phyloP scores from a whole-genome alignment of 2,329 filamentous ascomycete genomes.

The Botrytis hyacinthi region DNA sequence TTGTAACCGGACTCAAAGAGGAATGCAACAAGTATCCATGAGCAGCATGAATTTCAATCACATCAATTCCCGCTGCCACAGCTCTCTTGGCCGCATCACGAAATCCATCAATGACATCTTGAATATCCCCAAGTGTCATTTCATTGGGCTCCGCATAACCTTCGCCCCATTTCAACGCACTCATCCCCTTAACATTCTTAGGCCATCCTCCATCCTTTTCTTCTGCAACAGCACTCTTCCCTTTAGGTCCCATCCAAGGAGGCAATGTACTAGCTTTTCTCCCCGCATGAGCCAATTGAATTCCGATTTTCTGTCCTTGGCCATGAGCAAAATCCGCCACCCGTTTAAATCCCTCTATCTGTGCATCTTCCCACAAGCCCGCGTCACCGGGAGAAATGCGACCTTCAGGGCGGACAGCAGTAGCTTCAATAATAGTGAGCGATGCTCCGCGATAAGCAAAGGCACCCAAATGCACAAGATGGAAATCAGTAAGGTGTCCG shows the following conservation, averaged over 20 bases:
- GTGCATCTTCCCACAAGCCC: constrained; percentile 41
- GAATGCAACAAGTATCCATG: constrained; percentile 67
- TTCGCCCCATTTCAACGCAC: constrained; percentile 57
- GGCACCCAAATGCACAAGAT: constrained; percentile 37
- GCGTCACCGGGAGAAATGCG: constrained; percentile 37
- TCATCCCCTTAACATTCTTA: constrained; percentile 48
- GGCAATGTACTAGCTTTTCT: constrained; percentile 42
- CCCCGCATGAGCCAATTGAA: constrained; percentile 69
- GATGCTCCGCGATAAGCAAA: constrained; percentile 39
- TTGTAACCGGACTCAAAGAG: constrained; percentile 60
- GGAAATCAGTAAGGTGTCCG: constrained; percentile 39
- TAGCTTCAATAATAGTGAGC: constrained; percentile 40
- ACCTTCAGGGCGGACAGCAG: constrained; percentile 38
- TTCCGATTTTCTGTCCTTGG: constrained; percentile 62
- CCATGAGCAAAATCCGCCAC: constrained; percentile 46
- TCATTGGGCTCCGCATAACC: constrained; percentile 55
- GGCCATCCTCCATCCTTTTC: constrained; percentile 42
- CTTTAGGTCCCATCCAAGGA: constrained; percentile 38
- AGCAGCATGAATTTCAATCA: constrained; percentile 60
- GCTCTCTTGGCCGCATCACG: constrained; percentile 40
- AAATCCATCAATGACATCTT: constrained; percentile 41
- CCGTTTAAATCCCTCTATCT: constrained; percentile 40
- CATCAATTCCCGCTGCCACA: constrained; percentile 55
- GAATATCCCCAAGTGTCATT: constrained; percentile 49
- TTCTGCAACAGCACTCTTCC: constrained; percentile 35